Evolutionary conservation across 257 asterid species (phyloP), one percentile per base, ranked within the genome.

Genomic region (Verbena officinalis): DNA sequence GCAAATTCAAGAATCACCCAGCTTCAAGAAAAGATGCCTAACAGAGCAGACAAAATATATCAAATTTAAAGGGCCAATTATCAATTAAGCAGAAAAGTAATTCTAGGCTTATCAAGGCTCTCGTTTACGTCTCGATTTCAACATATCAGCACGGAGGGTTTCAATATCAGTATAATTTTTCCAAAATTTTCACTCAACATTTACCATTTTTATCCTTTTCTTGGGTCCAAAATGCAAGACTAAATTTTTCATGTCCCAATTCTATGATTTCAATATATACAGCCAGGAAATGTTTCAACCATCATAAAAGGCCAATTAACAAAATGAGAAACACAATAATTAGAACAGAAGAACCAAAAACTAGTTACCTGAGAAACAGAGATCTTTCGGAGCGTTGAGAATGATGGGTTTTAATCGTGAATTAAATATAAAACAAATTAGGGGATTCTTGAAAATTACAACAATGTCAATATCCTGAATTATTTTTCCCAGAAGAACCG

Each of bases 1-100:
- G 46, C 17, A 48, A 59, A 61, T 34, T 52, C 40, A 54, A 19
- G 43, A 65, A 59, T 14, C 30, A 51, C n/a, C n/a, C n/a, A n/a
- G n/a, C 60, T 44, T 62, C 73, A 54, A 67, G 61, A 62, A 38
- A 52, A 40, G 40, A 62, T 7, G 13, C 75, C 80, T 75, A 58
- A 45, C 40, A 9, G 56, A 68, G 20, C 43, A 62, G 22, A 46
- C 39, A 56, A 69, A 33, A 40, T 40, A 30, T 21, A 51, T 53
- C 36, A 52, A 40, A 19, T 59, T 19, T 30, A 53, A 43, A 5
- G 20, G 33, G 57, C 40, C n/a, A 12, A 45, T 56, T 50, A 38
- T 14, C 9, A 23, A 15, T 5, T 4, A 5, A 53, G 27, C 39
- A 64, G 22, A 23, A 24, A 20, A 24, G 39, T 27, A 27, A 27